These are phyloP conservation scores for Aspergillus ochraceus DNA, from an alignment of 2,329 filamentous ascomycete genomes.

Conservation along the genomic window DNA sequence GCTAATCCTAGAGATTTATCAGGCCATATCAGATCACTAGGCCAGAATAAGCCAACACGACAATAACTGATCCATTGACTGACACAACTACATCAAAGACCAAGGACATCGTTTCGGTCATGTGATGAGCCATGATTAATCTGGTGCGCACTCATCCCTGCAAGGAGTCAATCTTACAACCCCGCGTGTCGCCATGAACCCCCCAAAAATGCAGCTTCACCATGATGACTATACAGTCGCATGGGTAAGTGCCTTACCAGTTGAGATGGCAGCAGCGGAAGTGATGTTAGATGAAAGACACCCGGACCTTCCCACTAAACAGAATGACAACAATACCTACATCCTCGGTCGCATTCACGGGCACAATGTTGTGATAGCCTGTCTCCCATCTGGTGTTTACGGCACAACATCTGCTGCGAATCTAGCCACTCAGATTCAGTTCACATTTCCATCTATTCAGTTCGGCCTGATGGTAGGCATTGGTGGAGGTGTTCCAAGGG, in stretches of 20 bases:
- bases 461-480: constrained; percentile 25
- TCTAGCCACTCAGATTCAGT: constrained; percentile 18
- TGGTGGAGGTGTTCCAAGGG: constrained; percentile 27
- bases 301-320: constrained; percentile 14
- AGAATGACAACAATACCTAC: constrained; percentile 20
- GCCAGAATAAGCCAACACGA: too few species aligned
- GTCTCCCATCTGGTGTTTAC: constrained; percentile 13
- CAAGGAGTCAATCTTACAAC: too few species aligned
- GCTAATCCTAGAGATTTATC: too few species aligned
- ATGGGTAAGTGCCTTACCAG: constrained; percentile 20
- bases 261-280: constrained; percentile 18
- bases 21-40: too few species aligned
- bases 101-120: too few species aligned
- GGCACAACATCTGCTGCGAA: constrained; percentile 16
- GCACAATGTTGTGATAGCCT: constrained; percentile 23
- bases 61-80: too few species aligned
- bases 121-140: too few species aligned
- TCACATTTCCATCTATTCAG: constrained; percentile 18
- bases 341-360: constrained; percentile 19
- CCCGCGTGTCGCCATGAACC: too few species aligned
- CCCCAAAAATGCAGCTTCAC: too few species aligned
- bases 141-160: too few species aligned
- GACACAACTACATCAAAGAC: too few species aligned
- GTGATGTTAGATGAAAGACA: constrained; percentile 21
- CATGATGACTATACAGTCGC: constrained; percentile 11